These are phyloP conservation scores for Coriolopsis trogii DNA, from an alignment of 1,284 basidiomycete genomes.

Conservation along the genomic window DNA sequence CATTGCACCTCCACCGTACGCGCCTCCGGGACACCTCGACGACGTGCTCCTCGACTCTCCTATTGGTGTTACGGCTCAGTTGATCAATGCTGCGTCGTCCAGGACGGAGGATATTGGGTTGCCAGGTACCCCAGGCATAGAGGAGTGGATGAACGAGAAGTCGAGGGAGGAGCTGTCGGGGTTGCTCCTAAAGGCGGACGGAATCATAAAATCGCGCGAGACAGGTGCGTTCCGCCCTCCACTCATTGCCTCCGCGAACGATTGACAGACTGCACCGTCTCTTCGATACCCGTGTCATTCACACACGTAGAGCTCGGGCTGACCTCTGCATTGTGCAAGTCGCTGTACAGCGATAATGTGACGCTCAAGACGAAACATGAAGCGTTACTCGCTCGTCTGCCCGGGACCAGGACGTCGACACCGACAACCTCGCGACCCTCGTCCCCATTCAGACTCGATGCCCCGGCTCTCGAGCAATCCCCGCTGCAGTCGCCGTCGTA, in stretches of 20 bases:
- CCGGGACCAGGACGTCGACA: constrained; percentile 36
- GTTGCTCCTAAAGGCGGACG: constrained; percentile 68
- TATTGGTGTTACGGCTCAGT: constrained; percentile 37
- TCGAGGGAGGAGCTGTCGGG: constrained; percentile 74
- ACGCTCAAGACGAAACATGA: constrained; percentile 71
- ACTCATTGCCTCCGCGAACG: not conserved
- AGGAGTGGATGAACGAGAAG: constrained; percentile 58
- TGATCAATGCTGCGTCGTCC: constrained; percentile 21
- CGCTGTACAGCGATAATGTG: constrained; percentile 68
- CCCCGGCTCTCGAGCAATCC: constrained; percentile 25
- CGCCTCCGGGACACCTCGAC: constrained; percentile 29
- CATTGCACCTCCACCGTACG: constrained; percentile 63
- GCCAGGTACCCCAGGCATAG: constrained; percentile 27
- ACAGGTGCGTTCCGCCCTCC: constrained; percentile 51
- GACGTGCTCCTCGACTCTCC: constrained; percentile 42
- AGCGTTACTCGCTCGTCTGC: constrained; percentile 63
- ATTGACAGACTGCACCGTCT: constrained; percentile 6
- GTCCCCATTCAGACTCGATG: constrained; percentile 22
- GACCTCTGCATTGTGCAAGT: constrained; percentile 70
- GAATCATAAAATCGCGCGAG: constrained; percentile 75
- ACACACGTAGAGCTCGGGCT: constrained; percentile 60
- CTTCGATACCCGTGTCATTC: not conserved
- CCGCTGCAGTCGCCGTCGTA: constrained; percentile 33
- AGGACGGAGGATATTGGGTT: constrained; percentile 20
- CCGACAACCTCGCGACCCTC: constrained; percentile 26